phyloP scores from a whole-genome alignment of 441 rosid species.

The Pelargonium citronellum region DNA sequence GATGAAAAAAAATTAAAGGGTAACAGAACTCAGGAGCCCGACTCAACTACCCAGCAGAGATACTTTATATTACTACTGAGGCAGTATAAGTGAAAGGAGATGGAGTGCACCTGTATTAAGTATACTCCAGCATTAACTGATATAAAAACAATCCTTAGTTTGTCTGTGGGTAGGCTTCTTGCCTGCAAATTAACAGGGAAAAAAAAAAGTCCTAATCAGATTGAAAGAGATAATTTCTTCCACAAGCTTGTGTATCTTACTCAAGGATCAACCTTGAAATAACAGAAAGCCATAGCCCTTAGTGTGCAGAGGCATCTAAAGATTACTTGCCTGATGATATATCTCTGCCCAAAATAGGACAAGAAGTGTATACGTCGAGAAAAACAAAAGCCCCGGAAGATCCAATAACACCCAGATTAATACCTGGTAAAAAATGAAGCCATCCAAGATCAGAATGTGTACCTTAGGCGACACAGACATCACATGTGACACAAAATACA shows the following conservation, averaged over 20 bases:
- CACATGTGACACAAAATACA: not conserved
- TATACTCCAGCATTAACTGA: constrained; percentile 46
- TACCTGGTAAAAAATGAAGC: constrained; percentile 43
- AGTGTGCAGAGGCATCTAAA: not conserved
- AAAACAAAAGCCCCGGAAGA: constrained; percentile 19
- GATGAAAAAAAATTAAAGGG: too few species aligned
- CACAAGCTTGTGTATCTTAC: not conserved
- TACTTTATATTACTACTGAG: not conserved
- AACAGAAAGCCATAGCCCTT: not conserved
- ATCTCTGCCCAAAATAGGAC: constrained; percentile 53
- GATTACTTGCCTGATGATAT: constrained; percentile 46
- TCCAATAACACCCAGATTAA: constrained; percentile 42
- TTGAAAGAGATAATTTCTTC: not conserved
- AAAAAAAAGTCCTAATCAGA: not conserved
- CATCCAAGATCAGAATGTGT: constrained; percentile 16
- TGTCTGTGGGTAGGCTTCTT: constrained; percentile 57
- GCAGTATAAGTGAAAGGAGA: not conserved
- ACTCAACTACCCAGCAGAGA: too few species aligned
- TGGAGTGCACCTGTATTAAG: constrained; percentile 45
- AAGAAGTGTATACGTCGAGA: constrained; percentile 51
- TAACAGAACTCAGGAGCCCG: too few species aligned
- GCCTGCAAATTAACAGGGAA: constrained; percentile 36
- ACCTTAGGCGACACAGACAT: constrained; percentile 2
- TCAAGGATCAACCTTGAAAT: constrained; percentile 9
- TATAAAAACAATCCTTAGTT: constrained; percentile 43